Evolutionary conservation across 176 grass and related monocot species (phyloP).

Genomic region (Otatea glauca): DNA sequence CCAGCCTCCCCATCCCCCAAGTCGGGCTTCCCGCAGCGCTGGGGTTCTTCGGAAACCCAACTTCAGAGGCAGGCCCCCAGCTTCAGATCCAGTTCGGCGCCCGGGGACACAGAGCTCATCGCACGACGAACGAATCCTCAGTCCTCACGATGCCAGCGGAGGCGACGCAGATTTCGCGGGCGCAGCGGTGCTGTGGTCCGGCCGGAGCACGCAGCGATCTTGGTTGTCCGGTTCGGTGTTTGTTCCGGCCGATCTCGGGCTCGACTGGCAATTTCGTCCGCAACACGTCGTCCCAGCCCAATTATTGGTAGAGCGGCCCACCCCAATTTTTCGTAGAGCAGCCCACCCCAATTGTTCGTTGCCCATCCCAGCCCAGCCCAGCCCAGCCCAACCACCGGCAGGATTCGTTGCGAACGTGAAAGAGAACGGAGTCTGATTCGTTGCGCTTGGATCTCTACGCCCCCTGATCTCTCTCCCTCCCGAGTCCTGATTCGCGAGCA

Average conservation of each 20-base stretch:
- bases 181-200: background rate
- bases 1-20: slow-evolving; percentile 52
- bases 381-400: too few relatives aligned
- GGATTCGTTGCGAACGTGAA: background rate
- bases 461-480: background rate
- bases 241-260: background rate
- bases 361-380: too few relatives aligned
- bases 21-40: background rate
- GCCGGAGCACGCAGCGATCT: slow-evolving; percentile 36
- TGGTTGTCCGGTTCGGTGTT: background rate
- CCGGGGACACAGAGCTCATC: background rate
- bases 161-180: background rate
- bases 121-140: background rate
- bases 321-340: background rate
- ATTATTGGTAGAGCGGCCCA: background rate
- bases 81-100: slow-evolving; percentile 46
- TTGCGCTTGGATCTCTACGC: slow-evolving; percentile 1
- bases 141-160: background rate
- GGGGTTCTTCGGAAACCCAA: background rate
- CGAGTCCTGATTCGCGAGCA: background rate
- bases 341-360: background rate
- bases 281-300: too few relatives aligned
- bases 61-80: background rate
- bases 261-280: background rate
- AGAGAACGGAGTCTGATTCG: background rate